Base-by-base conservation (phyloP, 2,329 filamentous ascomycete species). In the Chlorencoelia australis region DNA sequence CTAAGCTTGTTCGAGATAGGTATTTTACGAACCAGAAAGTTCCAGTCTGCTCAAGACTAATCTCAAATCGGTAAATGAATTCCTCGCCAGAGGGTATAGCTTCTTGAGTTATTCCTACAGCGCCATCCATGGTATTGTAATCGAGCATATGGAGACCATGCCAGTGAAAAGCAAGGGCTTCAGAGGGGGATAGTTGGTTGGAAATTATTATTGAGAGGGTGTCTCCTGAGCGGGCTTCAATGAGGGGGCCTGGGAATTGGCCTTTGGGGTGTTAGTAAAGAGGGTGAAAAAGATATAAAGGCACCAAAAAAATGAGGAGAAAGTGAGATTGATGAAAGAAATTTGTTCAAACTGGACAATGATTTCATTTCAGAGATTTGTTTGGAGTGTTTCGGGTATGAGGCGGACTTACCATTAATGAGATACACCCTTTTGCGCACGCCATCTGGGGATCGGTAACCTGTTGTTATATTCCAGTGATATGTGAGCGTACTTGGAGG, bases 41-140 rank as follows among this genome's bases (percentile, higher is more conserved):
- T 3, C 49, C 49, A 1, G 30, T 26, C 27, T 49, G 38, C 2
- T 43, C 17, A n/a, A 39, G 21, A 17, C 32, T 33, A 28, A 79
- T 71, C 2, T 37, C 20, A 26, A 53, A 53, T 1, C 40, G 39
- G 22, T 52, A 53, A 4, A 35, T 47, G 26, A 49, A 53, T 4
- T 18, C 64, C n/a, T 58, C 57, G 2, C 37, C 40, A 7, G 31
- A 14, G 8, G 43, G 30, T 30, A 51, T 48, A 6, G 45, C 38
- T 27, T 47, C 50, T 37, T 52, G 50, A 2, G 69, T 72, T 4
- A 71, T 64, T 7, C 63, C 63, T 2, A 59, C 60, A 3, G 71
- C 67, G 1, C 77, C 77, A 53, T 82, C 77, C 68, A 78, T 76
- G 21, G 65, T 55, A 6, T 59, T 62, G 1, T 67, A 72, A 25